Base-by-base conservation (phyloP, 2,329 filamentous ascomycete species). In the Sarocladiaceae sp. region DNA sequence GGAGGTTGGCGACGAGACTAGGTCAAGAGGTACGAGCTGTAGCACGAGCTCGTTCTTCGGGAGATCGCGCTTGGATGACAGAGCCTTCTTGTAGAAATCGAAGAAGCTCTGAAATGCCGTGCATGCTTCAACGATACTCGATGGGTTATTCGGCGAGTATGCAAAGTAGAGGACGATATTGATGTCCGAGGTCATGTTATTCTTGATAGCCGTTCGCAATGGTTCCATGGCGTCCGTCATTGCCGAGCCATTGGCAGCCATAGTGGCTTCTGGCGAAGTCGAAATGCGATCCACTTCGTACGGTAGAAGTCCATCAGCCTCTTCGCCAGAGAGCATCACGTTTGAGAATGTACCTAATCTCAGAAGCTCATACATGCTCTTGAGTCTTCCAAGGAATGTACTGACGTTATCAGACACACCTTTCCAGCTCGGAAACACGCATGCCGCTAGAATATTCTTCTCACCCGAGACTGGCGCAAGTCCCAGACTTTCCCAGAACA, bases 401-500 rank as follows among this genome's bases (percentile, higher is more conserved):
- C 76, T 71, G 5, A 84, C 78, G 47, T 81, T 79, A 39, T 83
- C 79, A 33, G 72, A 66, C 59, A 93, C 71, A 1, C 86, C 83
- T 25, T 80, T 78, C 59, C 81, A 80, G 49, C 78, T 73, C 0
- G 89, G 88, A 56, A 86, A 87, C 2, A 94, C 72, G 62, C 87
- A 90, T 46, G 89, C 79, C 0, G 84, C 79, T 31, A 79, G 76
- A 26, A 94, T 71, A 55, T 93, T 82, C 65, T 95, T 95, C 7
- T 74, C 62, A 0, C 88, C 87, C 54, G 82, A 82, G 8, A 82
- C 81, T 3, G 90, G 90, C 2, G 82, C 82, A 2, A 96, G 75
- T 0, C 88, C 87, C 17, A 95, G 71, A 44, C 85, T 84, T 62
- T 94, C 89, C 90, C 90, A 95, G 62, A 94, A 96, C 1, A 78